Conservation (phyloP, 495 filamentous ascomycete genomes). For the Aspergillus sparsus region DNA sequence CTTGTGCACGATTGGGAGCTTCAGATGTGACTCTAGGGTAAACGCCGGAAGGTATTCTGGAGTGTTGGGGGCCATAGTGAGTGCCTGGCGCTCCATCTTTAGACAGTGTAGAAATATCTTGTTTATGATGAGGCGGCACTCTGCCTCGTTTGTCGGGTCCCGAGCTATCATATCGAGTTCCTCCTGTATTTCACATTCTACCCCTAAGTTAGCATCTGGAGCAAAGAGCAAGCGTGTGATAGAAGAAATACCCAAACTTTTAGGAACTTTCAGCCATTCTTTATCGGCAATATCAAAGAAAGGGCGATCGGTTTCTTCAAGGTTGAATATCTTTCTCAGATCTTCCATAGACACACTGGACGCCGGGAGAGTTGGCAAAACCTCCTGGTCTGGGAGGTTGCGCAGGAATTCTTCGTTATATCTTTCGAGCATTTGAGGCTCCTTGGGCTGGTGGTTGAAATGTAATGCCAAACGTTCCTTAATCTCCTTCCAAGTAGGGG, state of each 20-base stretch:
- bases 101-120: neutral
- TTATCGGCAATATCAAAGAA: neutral
- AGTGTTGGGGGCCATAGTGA: neutral
- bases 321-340: neutral
- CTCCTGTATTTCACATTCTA: neutral
- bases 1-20: neutral
- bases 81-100: neutral
- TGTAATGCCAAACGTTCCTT: too few species aligned
- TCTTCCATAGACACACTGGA: neutral
- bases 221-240: too few species aligned
- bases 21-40: neutral
- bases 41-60: neutral
- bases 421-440: too few species aligned
- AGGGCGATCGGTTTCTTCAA: neutral
- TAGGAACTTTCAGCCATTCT: neutral
- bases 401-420: too few species aligned
- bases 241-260: too few species aligned
- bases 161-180: neutral
- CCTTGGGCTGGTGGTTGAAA: too few species aligned
- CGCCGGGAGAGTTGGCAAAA: neutral
- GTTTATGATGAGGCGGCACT: neutral
- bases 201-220: neutral
- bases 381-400: too few species aligned
- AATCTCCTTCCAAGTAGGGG: too few species aligned
- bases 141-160: conserved; percentile 1